Percentiles rank a stretch among this genome's conserved stretches.
phyloP scores from a whole-genome alignment of 1,139 yeast genomes.

The Hansenula lynferdii region DNA sequence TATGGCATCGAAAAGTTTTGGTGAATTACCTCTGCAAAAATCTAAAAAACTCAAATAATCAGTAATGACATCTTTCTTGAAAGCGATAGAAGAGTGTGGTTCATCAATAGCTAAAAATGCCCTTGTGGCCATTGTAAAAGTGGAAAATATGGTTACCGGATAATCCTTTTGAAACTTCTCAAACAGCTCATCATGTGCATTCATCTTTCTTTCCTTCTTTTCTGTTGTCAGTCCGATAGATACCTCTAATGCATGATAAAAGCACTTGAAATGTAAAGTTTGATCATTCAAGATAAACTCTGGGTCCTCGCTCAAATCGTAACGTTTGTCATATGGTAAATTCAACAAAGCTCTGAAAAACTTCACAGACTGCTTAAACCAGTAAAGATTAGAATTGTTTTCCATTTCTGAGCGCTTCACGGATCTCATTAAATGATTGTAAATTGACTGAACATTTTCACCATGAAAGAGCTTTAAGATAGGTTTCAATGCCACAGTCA shows the following conservation, averaged over 20 bases:
- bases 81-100: constrained; percentile 2
- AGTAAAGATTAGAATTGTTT: constrained; percentile 17
- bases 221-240: neutral
- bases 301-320: constrained; percentile 8
- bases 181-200: neutral
- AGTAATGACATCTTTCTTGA: constrained; percentile 2
- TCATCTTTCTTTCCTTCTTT: neutral
- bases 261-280: constrained; percentile 9
- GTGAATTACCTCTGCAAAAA: constrained; percentile 9
- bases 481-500: constrained; percentile 22
- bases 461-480: constrained; percentile 26
- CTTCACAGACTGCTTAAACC: constrained; percentile 23
- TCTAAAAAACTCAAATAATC: constrained; percentile 3
- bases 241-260: constrained; percentile 6
- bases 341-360: constrained; percentile 10
- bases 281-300: constrained; percentile 1
- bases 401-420: constrained; percentile 23
- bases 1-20: constrained; percentile 10
- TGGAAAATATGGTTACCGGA: constrained; percentile 6
- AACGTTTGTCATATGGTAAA: constrained; percentile 15
- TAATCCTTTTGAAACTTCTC: constrained; percentile 2
- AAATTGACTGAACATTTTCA: constrained; percentile 22
- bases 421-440: constrained; percentile 20
- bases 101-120: constrained; percentile 7
- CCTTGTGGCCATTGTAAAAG: constrained; percentile 1